Base-by-base conservation (phyloP, 805 yeast species). In the Limtongia smithiae region DNA sequence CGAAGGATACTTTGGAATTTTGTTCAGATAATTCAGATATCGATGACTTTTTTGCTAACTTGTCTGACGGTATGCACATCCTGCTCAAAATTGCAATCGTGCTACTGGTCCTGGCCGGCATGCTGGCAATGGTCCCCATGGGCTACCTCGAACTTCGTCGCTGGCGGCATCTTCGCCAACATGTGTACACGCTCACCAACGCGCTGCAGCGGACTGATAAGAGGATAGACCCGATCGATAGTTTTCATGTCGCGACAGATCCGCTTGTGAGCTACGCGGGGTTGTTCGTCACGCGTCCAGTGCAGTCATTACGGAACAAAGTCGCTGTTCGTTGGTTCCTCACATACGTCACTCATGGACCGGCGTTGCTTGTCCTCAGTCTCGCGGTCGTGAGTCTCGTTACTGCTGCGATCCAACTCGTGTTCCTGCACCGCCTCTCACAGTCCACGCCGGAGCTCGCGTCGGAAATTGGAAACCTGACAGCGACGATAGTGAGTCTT, bases 311-410 rank as follows among this genome's bases (percentile, higher is more conserved):
- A 3, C 24, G 37, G 24, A 34, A 39, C 25, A 41, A 51, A 7
- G 56, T 49, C 3, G 52, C 63, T 27, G 51, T 57, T 2, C 63
- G 68, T 36, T 80, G 84, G 84, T 46, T 71, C 14, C 44, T 77
- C 1, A 70, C 69, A 37, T 82, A 82, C 62, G 56, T 75, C n/a
- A 63, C 78, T 1, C 76, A 88, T 1, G 67, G 73, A 2, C 71
- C 78, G 11, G 77, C 90, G 0, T 48, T 75, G 1, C 59, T 74
- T 0, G 59, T 82, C 0, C 61, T 86, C 1, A 64, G 76, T 1
- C 54, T 86, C 0, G 85, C 83, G 0, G 4, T 82, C 0, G 67
- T 77, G 14, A 93, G 93, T 0, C 46, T 84, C 0, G 11, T 77
- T 0, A 65, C 80, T 1, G 77, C 82, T 15, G 44, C 73, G 1